Percentiles rank a stretch among this genome's conserved stretches.
These are phyloP conservation scores for Ganoderma lingzhi DNA, from an alignment of 1,284 basidiomycete genomes.

Conservation along the genomic window DNA sequence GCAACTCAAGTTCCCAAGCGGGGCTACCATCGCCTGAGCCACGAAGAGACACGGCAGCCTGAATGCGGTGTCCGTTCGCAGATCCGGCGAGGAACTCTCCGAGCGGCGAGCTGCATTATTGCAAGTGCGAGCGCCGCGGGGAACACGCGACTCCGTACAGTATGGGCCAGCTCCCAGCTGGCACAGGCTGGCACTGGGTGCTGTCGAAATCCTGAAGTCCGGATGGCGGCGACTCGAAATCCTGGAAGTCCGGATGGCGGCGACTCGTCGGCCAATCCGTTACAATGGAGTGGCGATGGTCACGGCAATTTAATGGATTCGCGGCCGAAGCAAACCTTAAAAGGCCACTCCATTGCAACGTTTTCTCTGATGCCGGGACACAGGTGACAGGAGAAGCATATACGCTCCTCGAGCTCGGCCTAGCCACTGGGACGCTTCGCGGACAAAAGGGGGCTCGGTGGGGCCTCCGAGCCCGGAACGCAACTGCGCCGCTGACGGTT, in stretches of 20 bases:
- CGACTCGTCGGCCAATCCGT: background rate
- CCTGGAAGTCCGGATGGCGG: background rate
- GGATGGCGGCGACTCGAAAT: background rate
- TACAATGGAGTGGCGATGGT: no score
- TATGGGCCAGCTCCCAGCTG: background rate
- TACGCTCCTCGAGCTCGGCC: background rate
- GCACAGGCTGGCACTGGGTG: background rate
- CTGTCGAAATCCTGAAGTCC: background rate
- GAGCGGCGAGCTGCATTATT: background rate
- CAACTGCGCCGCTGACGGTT: constrained; percentile 2
- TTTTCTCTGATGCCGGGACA: no score
- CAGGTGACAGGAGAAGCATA: background rate
- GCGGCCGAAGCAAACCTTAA: no score
- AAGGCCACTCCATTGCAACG: no score
- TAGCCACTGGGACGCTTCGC: background rate
- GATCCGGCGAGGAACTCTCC: constrained; percentile 3
- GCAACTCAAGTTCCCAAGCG: background rate
- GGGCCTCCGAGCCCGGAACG: constrained; percentile 6
- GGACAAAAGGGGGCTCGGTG: background rate
- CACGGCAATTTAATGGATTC: no score
- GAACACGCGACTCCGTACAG: background rate
- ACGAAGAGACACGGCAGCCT: background rate
- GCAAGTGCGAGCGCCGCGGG: background rate
- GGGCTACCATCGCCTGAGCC: background rate
- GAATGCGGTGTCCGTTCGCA: background rate